Evolutionary conservation across 2,329 filamentous ascomycete species (phyloP), one percentile per base, ranked within the genome.

Genomic region (Paraphoma sp.): DNA sequence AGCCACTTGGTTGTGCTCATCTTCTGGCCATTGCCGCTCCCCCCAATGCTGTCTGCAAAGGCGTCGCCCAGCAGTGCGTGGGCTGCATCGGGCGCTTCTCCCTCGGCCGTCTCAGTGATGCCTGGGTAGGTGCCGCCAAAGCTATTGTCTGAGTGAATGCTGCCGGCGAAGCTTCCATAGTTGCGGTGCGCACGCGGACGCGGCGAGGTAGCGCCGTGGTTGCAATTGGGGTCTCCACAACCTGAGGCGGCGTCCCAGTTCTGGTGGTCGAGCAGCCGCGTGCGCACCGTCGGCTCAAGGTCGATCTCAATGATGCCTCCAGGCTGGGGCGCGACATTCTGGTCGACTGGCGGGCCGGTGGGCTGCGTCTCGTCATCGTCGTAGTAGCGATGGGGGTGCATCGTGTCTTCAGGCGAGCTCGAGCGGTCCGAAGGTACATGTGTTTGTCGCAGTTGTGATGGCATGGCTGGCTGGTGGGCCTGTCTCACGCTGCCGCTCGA

Each of bases 161-260:
- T 84, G 77, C 83, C 78, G 65, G 67, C 66, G 65, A 88, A 82
- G 64, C 79, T 84, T 78, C 83, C 78, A 82, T 83, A 80, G 51
- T 77, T 80, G 51, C 76, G 73, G 4, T 83, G 81, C 48, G 83
- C 86, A 45, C 78, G 79, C 0, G 89, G 84, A 38, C 87, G 81
- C 1, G 90, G 89, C 43, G 90, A 92, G 70, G 93, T 92, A 14
- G 90, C 90, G 65, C 91, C 91, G 78, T 95, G 89, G 67, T 84
- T 83, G 79, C 88, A 92, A 42, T 29, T 49, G 47, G 47, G 11
- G n/a, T 42, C 67, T 16, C 73, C 75, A 49, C 65, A 72, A 29
- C 65, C 66, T 29, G 70, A 65, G 11, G 59, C 52, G 36, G 64
- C 67, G 52, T 76, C 78, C 69, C 63, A 73, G 42, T 72, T 68